These are phyloP conservation scores for Lophiostoma macrostomum DNA, from an alignment of 495 filamentous ascomycete genomes.

Conservation along the genomic window DNA sequence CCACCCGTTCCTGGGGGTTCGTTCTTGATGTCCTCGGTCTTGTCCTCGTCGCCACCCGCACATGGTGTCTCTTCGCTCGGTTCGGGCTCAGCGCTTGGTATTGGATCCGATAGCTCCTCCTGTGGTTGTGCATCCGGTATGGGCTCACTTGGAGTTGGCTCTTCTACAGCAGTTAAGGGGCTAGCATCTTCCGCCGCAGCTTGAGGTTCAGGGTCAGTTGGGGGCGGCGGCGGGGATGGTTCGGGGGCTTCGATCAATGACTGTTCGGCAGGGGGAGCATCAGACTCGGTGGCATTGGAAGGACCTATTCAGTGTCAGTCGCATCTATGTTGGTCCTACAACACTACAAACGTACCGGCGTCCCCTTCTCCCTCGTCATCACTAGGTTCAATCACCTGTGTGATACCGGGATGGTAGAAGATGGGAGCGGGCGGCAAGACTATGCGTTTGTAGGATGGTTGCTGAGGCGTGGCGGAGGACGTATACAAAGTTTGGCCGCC, in stretches of 20 bases:
- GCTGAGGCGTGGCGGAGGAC: background rate
- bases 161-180: too few relatives aligned
- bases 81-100: background rate
- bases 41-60: background rate
- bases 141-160: constrained; percentile 9
- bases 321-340: background rate
- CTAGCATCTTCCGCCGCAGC: too few relatives aligned
- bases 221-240: background rate
- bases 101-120: background rate
- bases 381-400: constrained; percentile 13
- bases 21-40: constrained; percentile 7
- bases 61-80: background rate
- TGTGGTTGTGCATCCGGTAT: background rate
- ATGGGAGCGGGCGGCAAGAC: constrained; percentile 11
- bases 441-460: constrained; percentile 12
- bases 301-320: constrained; percentile 11
- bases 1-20: constrained; percentile 7
- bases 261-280: constrained; percentile 2
- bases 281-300: constrained; percentile 12
- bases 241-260: constrained; percentile 15
- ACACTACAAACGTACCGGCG: constrained; percentile 8
- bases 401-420: constrained; percentile 19
- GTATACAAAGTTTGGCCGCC: constrained; percentile 1
- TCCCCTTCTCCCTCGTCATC: constrained; percentile 16
- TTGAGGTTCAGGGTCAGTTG: background rate